phyloP scores from a whole-genome alignment of 1,139 yeast genomes.

The Suhomyces bolitotheri region DNA sequence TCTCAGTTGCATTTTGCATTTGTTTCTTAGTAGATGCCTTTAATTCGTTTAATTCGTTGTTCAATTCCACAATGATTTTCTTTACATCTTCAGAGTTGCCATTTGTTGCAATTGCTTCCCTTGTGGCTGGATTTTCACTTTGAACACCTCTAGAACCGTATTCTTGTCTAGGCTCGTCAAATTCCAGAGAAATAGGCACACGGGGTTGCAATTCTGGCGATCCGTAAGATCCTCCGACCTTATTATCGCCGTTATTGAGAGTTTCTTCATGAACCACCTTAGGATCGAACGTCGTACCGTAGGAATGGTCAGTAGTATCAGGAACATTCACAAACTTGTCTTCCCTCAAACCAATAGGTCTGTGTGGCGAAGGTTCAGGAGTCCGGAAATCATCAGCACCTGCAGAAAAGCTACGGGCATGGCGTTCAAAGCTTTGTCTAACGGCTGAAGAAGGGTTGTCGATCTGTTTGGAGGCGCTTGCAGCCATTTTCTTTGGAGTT shows the following conservation, averaged over 20 bases:
- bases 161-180: background rate
- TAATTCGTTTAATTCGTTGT: constrained; percentile 47
- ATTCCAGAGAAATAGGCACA: background rate
- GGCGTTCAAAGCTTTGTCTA: constrained; percentile 30
- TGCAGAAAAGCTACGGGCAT: constrained; percentile 41
- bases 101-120: constrained; percentile 4
- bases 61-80: constrained; percentile 41
- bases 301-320: constrained; percentile 6
- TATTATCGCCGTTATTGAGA: constrained; percentile 3
- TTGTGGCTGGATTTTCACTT: constrained; percentile 1
- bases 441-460: constrained; percentile 19
- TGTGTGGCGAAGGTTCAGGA: constrained; percentile 38
- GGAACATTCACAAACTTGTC: constrained; percentile 13
- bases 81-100: constrained; percentile 29
- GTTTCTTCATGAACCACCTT: background rate
- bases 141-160: background rate
- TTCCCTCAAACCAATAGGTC: constrained; percentile 12
- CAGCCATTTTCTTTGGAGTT: constrained; percentile 14
- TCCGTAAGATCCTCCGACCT: background rate
- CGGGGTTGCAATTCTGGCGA: background rate
- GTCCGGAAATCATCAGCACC: constrained; percentile 48
- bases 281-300: constrained; percentile 9
- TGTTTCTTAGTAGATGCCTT: constrained; percentile 49
- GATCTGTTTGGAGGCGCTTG: constrained; percentile 15
- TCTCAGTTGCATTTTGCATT: constrained; percentile 55